Base-by-base conservation (phyloP, 164 flowering plant species). In the Aristolochia contorta region DNA sequence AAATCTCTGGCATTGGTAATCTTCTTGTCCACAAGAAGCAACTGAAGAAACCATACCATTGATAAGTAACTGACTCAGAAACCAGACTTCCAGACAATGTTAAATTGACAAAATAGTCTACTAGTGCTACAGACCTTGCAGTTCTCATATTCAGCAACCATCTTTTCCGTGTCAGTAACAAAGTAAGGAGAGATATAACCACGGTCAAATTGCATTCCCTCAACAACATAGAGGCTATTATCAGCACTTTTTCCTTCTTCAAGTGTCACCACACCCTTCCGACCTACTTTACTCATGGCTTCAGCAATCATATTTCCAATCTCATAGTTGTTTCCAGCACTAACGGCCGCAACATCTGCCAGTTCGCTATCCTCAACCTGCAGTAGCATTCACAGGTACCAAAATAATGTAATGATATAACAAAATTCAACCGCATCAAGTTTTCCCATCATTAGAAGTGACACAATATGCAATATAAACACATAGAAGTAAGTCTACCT, bases 171-270 rank as follows among this genome's bases (percentile, higher is more conserved):
- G 56, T 94, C 97, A 18, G 97, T 94, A 0, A 94, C 96, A 64
- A 94, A 94, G 69, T 91, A 91, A 21, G 99, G 99, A 56, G 99
- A 89, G 64, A 89, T 84, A 59, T 86, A 94, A 41, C 99, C 99
- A 60, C 97, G 89, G 22, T 91, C 97, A 72, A 94, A 94, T 64
- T 94, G 97, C 99, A 91, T 94, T 47, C 99, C 97, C 65, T 94
- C 96, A 9, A 91, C 97, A 58, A 94, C 97, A 74, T 84, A 84
- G 15, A 94, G 84, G 65, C 57, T 75, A 75, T 94, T 94, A 64
- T 94, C 97, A 7, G 97, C 89, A 76, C 99, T 91, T 75, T 79
- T 89, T 13, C 99, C 99, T 76, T 94, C 99, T 69, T 94, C 99
- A 66, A 94, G 91, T 0, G 99, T 94, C 68, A 94, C 97, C 21